Conservation (phyloP, 2,329 filamentous ascomycete species). For the Magnaporthales sp. region DNA sequence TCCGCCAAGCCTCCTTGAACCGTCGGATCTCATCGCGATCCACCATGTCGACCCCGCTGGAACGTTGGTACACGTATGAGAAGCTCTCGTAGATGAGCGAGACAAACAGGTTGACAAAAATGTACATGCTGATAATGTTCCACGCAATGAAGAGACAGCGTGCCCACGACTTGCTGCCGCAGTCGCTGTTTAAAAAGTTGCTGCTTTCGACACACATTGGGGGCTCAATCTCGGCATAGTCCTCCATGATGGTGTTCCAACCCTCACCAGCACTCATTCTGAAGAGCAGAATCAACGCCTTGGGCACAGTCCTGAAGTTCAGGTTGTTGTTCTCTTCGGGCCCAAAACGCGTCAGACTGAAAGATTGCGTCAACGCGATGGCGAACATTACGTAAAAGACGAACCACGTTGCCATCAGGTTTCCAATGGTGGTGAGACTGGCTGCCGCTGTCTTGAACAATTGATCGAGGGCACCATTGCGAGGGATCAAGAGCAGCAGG, state of each 20-base stretch:
- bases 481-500: slow-evolving; percentile 80
- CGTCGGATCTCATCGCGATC: slow-evolving; percentile 89
- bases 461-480: slow-evolving; percentile 95
- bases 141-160: slow-evolving; percentile 84
- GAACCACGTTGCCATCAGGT: slow-evolving; percentile 92
- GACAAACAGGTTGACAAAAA: slow-evolving; percentile 96
- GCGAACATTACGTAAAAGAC: slow-evolving; percentile 94
- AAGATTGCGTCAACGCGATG: slow-evolving; percentile 91
- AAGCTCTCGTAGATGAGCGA: slow-evolving; percentile 99
- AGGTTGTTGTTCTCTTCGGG: slow-evolving; percentile 63
- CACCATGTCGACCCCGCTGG: slow-evolving; percentile 82
- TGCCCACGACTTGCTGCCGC: slow-evolving; percentile 84
- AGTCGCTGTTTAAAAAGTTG: slow-evolving; percentile 81
- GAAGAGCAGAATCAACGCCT: slow-evolving; percentile 88
- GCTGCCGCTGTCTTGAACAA: slow-evolving; percentile 98
- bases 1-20: slow-evolving; percentile 98
- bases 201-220: slow-evolving; percentile 69
- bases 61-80: slow-evolving; percentile 96
- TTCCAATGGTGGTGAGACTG: slow-evolving; percentile 82
- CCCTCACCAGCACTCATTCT: slow-evolving; percentile 89
- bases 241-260: slow-evolving; percentile 96
- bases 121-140: slow-evolving; percentile 99
- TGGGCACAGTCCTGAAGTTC: slow-evolving; percentile 91
- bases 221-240: slow-evolving; percentile 71
- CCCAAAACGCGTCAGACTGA: slow-evolving; percentile 87